These are phyloP conservation scores for Colletotrichum musae DNA, from an alignment of 2,329 filamentous ascomycete genomes.

Conservation along the genomic window DNA sequence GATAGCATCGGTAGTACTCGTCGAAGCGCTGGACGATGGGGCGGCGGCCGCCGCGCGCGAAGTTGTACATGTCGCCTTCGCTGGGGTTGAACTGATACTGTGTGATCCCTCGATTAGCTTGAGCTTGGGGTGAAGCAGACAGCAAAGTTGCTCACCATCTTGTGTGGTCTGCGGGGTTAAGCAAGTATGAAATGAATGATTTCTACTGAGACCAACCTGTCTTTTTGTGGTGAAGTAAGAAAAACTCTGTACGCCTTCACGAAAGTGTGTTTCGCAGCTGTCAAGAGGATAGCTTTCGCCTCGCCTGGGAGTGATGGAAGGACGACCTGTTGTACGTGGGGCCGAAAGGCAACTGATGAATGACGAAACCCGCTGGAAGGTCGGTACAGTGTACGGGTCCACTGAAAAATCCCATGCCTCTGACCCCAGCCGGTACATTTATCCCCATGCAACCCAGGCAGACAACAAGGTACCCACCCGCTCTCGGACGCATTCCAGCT, in stretches of 20 bases:
- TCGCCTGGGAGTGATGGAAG: conserved; percentile 17
- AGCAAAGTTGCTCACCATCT: conserved; percentile 43
- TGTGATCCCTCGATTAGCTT: conserved; percentile 28
- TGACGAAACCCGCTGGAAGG: conserved; percentile 41
- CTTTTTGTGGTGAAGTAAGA: background rate
- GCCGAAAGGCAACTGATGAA: conserved; percentile 43
- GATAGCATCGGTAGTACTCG: conserved; percentile 98
- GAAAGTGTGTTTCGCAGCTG: background rate
- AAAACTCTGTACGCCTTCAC: background rate
- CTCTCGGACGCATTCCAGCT: conserved; percentile 11
- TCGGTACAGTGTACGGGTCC: conserved; percentile 22
- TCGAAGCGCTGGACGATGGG: conserved; percentile 85
- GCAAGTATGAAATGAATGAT: background rate
- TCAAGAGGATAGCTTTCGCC: conserved; percentile 27
- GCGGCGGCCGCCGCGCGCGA: conserved; percentile 58
- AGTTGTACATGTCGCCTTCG: conserved; percentile 43
- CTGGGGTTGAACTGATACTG: conserved; percentile 42
- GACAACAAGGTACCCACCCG: conserved; percentile 15
- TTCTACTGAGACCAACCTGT: no score
- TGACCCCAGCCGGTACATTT: conserved; percentile 31
- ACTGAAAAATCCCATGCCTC: conserved; percentile 25
- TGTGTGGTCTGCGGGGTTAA: conserved; percentile 31
- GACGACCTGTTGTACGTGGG: conserved; percentile 34
- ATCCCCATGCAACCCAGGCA: conserved; percentile 27
- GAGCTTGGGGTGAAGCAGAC: background rate